A percentile compares a stretch with the other conserved stretches of the same genome.
Evolutionary conservation across 306 rosid species (phyloP).

Genomic region (Cicer bijugum): DNA sequence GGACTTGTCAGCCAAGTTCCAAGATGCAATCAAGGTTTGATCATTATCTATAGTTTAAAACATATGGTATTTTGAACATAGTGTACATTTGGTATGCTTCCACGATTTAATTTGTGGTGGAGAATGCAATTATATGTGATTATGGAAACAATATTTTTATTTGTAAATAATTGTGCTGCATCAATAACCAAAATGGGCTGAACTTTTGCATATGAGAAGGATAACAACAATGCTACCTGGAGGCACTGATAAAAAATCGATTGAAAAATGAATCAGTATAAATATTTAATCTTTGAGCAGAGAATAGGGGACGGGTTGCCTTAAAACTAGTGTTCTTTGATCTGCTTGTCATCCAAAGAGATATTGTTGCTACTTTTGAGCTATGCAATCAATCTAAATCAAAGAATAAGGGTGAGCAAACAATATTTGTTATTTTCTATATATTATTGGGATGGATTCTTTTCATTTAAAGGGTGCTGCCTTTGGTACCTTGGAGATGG

Average conservation of each 20-base stretch:
- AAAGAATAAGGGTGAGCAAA: not conserved
- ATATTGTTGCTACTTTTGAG: not conserved
- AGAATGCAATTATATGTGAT: conserved; percentile 18
- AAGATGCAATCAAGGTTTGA: conserved; percentile 93
- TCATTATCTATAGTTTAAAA: conserved; percentile 18
- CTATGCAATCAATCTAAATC: not conserved
- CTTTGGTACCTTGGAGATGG: conserved; percentile 11
- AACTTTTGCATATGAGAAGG: conserved; percentile 16
- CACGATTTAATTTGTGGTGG: conserved; percentile 5
- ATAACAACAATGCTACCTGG: conserved; percentile 4
- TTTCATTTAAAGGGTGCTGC: conserved; percentile 15
- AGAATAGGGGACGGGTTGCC: not conserved
- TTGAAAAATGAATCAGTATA: not conserved
- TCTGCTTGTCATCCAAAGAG: not conserved
- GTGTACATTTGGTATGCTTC: conserved; percentile 35
- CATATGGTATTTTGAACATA: conserved; percentile 31
- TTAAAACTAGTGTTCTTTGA: no score
- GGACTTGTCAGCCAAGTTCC: conserved; percentile 86
- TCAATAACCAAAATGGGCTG: conserved; percentile 14
- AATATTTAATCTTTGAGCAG: conserved; percentile 11
- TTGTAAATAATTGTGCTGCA: conserved; percentile 16
- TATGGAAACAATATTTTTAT: not conserved
- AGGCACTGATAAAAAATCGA: not conserved
- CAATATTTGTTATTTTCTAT: conserved; percentile 10
- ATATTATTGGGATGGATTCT: not conserved